phyloP scores from a whole-genome alignment of 2,329 filamentous ascomycete genomes.

The Hyphodiscus sp. region DNA sequence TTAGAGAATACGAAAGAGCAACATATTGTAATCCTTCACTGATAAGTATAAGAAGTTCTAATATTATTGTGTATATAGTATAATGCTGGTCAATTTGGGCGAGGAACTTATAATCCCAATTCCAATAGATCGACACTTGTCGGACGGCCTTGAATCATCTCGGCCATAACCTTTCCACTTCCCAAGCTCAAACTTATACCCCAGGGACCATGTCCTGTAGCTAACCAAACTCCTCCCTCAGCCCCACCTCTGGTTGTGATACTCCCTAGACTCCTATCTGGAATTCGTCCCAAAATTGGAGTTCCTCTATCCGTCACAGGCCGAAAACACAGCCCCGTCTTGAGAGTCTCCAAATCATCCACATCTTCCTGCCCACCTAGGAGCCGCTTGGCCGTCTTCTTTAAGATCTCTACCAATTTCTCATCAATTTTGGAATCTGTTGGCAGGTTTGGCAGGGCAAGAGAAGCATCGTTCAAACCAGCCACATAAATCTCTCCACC shows the following conservation, averaged over 20 bases:
- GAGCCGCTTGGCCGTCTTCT: constrained; percentile 41
- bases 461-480: constrained; percentile 56
- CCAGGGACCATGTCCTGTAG: constrained; percentile 72
- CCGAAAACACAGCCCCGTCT: constrained; percentile 65
- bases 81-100: too few species aligned
- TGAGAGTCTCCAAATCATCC: constrained; percentile 51
- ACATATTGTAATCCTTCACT: too few species aligned
- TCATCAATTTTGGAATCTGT: constrained; percentile 42
- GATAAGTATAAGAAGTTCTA: too few species aligned
- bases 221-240: constrained; percentile 62
- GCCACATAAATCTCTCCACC: constrained; percentile 67
- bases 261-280: constrained; percentile 48
- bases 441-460: constrained; percentile 53
- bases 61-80: too few species aligned
- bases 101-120: constrained; percentile 33
- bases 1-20: too few species aligned
- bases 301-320: constrained; percentile 58
- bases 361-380: constrained; percentile 38
- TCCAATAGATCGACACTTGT: constrained; percentile 53
- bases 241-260: constrained; percentile 33
- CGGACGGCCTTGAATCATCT: constrained; percentile 56
- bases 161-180: constrained; percentile 64
- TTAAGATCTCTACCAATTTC: constrained; percentile 43
- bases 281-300: constrained; percentile 55
- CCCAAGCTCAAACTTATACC: constrained; percentile 59